These are phyloP conservation scores for Xylaria castorea DNA, from an alignment of 495 filamentous ascomycete species.

Conservation along the genomic window DNA sequence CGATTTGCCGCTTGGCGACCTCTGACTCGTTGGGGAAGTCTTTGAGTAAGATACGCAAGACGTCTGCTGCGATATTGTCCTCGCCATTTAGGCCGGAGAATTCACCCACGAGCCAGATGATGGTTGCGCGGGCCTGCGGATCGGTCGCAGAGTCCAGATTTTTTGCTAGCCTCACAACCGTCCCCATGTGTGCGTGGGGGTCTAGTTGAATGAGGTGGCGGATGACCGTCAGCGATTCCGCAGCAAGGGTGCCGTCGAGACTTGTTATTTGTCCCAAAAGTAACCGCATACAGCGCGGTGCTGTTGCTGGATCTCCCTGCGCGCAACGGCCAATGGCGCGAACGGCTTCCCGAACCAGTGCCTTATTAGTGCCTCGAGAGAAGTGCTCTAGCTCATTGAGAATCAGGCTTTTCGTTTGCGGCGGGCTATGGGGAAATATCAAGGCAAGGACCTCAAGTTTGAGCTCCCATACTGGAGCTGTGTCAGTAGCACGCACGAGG, in stretches of 20 bases:
- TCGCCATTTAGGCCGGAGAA: slow-evolving; percentile 79
- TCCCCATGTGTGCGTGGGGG: slow-evolving; percentile 73
- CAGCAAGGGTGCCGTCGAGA: slow-evolving; percentile 82
- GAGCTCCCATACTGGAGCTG: slow-evolving; percentile 83
- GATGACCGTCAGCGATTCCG: slow-evolving; percentile 90
- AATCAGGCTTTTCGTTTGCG: slow-evolving; percentile 80
- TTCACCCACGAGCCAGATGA: slow-evolving; percentile 97
- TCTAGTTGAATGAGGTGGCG: slow-evolving; percentile 94
- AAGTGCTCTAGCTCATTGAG: slow-evolving; percentile 94
- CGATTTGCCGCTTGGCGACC: slow-evolving; percentile 85
- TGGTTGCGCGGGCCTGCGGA: slow-evolving; percentile 85
- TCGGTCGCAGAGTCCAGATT: slow-evolving; percentile 85
- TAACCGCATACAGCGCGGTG: slow-evolving; percentile 77
- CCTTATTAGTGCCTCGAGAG: slow-evolving; percentile 74
- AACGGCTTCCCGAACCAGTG: slow-evolving; percentile 84
- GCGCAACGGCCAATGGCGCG: slow-evolving; percentile 92
- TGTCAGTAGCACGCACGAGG: slow-evolving; percentile 78
- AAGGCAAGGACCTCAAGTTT: slow-evolving; percentile 91
- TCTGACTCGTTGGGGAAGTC: slow-evolving; percentile 85
- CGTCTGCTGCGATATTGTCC: slow-evolving; percentile 90
- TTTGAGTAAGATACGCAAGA: slow-evolving; percentile 86
- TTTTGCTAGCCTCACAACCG: slow-evolving; percentile 89
- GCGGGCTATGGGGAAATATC: slow-evolving; percentile 81
- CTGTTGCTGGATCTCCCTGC: slow-evolving; percentile 72
- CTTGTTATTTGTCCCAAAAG: slow-evolving; percentile 84